These are phyloP conservation scores for Withania somnifera DNA, from an alignment of 305 asterid genomes.

Conservation along the genomic window DNA sequence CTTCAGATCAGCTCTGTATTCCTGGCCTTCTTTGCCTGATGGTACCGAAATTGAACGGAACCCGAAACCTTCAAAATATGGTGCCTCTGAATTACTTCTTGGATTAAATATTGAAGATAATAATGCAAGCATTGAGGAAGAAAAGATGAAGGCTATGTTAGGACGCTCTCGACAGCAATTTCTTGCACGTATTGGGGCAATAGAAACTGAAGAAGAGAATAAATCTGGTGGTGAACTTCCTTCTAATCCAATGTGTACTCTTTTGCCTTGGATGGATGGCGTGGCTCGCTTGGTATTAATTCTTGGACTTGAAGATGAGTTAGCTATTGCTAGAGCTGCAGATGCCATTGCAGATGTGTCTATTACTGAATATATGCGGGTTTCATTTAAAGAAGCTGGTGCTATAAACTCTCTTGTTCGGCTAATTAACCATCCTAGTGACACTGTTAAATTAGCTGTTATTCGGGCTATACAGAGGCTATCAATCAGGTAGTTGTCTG, in stretches of 20 bases:
- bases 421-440: constrained; percentile 54
- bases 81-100: constrained; percentile 63
- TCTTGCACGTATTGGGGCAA: constrained; percentile 82
- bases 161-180: constrained; percentile 73
- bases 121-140: constrained; percentile 46
- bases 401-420: constrained; percentile 54
- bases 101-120: constrained; percentile 46
- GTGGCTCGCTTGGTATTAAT: constrained; percentile 84
- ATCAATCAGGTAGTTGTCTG: constrained; percentile 57
- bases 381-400: constrained; percentile 75
- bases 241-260: constrained; percentile 36
- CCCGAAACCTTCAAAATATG: constrained; percentile 62
- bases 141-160: constrained; percentile 49
- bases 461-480: constrained; percentile 63
- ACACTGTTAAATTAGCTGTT: constrained; percentile 37
- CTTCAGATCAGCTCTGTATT: constrained; percentile 52
- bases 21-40: constrained; percentile 88
- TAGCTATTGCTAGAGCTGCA: constrained; percentile 69
- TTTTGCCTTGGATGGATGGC: constrained; percentile 69
- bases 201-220: constrained; percentile 55
- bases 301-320: constrained; percentile 74
- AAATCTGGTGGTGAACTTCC: constrained; percentile 15
- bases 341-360: constrained; percentile 68
- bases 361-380: constrained; percentile 58
- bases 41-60: constrained; percentile 55